Evolutionary conservation across 2,329 filamentous ascomycete genomes (phyloP), one percentile per base, ranked within the genome.

Genomic region (Chaetomium sp.): DNA sequence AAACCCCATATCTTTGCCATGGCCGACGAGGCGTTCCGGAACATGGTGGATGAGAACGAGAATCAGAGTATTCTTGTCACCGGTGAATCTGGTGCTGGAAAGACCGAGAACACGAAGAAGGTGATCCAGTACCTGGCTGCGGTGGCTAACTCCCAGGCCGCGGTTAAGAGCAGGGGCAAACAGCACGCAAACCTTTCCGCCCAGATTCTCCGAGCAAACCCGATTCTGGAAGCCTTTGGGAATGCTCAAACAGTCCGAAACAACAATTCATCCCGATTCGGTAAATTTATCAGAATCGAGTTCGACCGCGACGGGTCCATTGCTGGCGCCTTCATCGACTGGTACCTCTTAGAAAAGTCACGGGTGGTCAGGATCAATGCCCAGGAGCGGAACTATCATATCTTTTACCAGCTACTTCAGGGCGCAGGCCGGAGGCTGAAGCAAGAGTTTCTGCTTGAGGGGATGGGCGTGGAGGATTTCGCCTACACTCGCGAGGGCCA

Each of bases 91-190:
- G 94, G 94, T 68, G 94, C 94, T 37, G 94, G 94, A 64, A 99
- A 99, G 75, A 99, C 94, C 0, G 94, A 99, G 70, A 99, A 99
- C 69, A 99, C 94, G 12, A 99, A 99, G 69, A 99, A 99, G 71
- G 94, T 99, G 64, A 99, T 99, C 54, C 95, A 99, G 67, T 99
- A 99, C 68, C 83, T 99, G 44, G 94, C 94, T 11, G 91, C 94
- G 1, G 94, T 99, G 46, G 94, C 94, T 8, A 88, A 89, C 43
- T 84, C 89, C 0, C 92, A 97, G 57, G 85, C 86, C 0, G 80
- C 86, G 2, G 68, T 80, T 71, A 74, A 85, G 77, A 73, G 77
- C 74, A 72, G 86, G 75, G 68, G 71, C 4, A 77, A 60, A 49
- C 65, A 79, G 61, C 82, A 92, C 59, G 88, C 90, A 10, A 96